These are phyloP conservation scores for Bodo saltans DNA, from an alignment of 78 protist species.

Conservation along the genomic window DNA sequence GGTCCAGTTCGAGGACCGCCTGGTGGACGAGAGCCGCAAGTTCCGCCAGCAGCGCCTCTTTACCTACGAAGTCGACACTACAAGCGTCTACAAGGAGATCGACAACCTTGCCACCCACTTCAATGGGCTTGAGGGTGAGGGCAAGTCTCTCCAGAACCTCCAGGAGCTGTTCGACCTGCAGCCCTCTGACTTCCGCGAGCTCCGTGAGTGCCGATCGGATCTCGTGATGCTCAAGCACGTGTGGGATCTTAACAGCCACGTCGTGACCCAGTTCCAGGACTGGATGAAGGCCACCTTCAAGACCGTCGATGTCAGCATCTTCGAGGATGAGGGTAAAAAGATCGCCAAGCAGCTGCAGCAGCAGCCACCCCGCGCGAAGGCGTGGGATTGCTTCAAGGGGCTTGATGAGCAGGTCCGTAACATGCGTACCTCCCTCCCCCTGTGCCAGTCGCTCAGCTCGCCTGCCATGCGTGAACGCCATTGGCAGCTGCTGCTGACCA, in stretches of 20 bases:
- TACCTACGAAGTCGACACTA: slow-evolving; percentile 1
- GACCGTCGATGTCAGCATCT: slow-evolving; percentile 44
- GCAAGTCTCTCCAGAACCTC: slow-evolving; percentile 17
- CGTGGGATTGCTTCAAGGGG: slow-evolving; percentile 24
- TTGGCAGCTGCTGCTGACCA: slow-evolving; percentile 49
- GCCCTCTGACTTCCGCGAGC: slow-evolving; percentile 6
- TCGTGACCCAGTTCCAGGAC: slow-evolving; percentile 3
- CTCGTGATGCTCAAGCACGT: slow-evolving; percentile 21
- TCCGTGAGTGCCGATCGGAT: slow-evolving; percentile 35
- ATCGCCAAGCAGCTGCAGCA: slow-evolving; percentile 17
- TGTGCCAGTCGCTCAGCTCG: slow-evolving; percentile 56
- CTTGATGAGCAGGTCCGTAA: slow-evolving; percentile 33
- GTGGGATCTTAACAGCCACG: slow-evolving; percentile 31
- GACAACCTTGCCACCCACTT: neutral
- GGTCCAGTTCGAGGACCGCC: slow-evolving; percentile 15
- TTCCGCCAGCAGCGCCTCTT: slow-evolving; percentile 12
- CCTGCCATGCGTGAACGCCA: slow-evolving; percentile 81
- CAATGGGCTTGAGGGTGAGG: slow-evolving; percentile 8
- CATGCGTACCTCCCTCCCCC: slow-evolving; percentile 60
- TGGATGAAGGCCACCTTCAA: slow-evolving; percentile 39
- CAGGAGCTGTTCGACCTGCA: slow-evolving; percentile 61
- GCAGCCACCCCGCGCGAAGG: neutral
- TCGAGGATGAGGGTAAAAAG: slow-evolving; percentile 57
- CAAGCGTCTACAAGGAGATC: neutral
- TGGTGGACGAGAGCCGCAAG: neutral